phyloP scores from a whole-genome alignment of 306 rosid species.

The Trifolium subterraneum region DNA sequence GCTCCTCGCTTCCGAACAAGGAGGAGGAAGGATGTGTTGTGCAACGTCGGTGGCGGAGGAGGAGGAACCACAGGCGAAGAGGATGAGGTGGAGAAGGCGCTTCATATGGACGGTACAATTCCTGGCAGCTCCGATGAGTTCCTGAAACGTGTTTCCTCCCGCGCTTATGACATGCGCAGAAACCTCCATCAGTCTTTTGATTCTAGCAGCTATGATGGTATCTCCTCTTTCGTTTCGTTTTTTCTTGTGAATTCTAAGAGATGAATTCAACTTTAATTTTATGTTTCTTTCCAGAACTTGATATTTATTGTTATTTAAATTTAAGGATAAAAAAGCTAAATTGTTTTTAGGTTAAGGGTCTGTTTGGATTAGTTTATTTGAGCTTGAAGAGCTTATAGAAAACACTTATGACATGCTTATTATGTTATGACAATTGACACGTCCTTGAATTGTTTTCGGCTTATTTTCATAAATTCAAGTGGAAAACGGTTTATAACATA shows the following conservation, averaged over 20 bases:
- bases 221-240: not conserved
- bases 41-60: slow-evolving; percentile 45
- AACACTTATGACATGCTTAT: not conserved
- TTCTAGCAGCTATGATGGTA: slow-evolving; percentile 93
- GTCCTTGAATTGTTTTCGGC: not conserved
- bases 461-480: not conserved
- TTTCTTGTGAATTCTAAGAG: not conserved
- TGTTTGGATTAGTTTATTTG: not conserved
- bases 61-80: slow-evolving; percentile 39
- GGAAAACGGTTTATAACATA: too few species aligned
- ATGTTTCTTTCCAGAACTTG: not conserved
- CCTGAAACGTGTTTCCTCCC: slow-evolving; percentile 83
- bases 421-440: not conserved
- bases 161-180: slow-evolving; percentile 94
- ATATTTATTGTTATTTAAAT: not conserved
- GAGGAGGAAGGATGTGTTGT: slow-evolving; percentile 39
- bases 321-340: not conserved
- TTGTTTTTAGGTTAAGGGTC: not conserved
- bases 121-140: slow-evolving; percentile 84
- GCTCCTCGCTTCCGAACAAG: not conserved
- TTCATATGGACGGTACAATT: slow-evolving; percentile 78
- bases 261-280: not conserved
- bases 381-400: not conserved
- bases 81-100: slow-evolving; percentile 77
- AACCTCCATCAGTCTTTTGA: slow-evolving; percentile 83